Evolutionary conservation across 768 basidiomycete species (phyloP).

Genomic region (Rhizopogon sp.): DNA sequence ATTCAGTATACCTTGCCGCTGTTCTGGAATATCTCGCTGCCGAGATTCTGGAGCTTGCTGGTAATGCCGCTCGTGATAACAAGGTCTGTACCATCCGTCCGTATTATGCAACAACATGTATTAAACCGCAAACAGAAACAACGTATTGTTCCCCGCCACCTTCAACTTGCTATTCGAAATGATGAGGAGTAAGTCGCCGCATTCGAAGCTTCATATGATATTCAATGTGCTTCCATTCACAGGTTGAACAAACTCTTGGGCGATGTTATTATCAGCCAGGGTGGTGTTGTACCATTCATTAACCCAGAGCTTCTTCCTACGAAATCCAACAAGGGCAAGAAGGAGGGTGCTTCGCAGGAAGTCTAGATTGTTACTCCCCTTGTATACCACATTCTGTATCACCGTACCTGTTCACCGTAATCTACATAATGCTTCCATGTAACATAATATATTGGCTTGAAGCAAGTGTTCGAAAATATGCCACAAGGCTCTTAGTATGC

Average conservation of each 20-base stretch:
- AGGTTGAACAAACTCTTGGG: conserved; percentile 56
- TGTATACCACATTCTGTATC: conserved; percentile 14
- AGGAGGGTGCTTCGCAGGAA: conserved; percentile 46
- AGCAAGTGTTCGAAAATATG: too few species aligned
- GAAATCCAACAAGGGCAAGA: conserved; percentile 42
- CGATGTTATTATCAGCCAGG: conserved; percentile 67
- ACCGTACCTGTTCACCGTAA: conserved; percentile 20
- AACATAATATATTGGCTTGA: conserved; percentile 3
- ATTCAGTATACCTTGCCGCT: conserved; percentile 72
- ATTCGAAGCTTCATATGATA: background rate
- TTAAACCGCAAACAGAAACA: conserved; percentile 38
- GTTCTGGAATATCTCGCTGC: conserved; percentile 86
- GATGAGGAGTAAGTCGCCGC: conserved; percentile 55
- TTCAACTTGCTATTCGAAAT: conserved; percentile 73
- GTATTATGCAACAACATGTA: background rate
- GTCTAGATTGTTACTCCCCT: conserved; percentile 28
- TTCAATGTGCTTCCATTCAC: background rate
- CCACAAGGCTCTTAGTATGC: too few species aligned
- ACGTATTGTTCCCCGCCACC: conserved; percentile 76
- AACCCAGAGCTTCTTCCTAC: conserved; percentile 43
- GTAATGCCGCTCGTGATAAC: conserved; percentile 74
- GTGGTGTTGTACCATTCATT: conserved; percentile 71
- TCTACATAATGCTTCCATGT: conserved; percentile 25
- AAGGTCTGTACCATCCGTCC: conserved; percentile 29
- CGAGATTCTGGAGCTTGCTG: conserved; percentile 83